Evolutionary conservation across 1,284 basidiomycete genomes (phyloP).

Genomic region (Heterobasidion occidentale): DNA sequence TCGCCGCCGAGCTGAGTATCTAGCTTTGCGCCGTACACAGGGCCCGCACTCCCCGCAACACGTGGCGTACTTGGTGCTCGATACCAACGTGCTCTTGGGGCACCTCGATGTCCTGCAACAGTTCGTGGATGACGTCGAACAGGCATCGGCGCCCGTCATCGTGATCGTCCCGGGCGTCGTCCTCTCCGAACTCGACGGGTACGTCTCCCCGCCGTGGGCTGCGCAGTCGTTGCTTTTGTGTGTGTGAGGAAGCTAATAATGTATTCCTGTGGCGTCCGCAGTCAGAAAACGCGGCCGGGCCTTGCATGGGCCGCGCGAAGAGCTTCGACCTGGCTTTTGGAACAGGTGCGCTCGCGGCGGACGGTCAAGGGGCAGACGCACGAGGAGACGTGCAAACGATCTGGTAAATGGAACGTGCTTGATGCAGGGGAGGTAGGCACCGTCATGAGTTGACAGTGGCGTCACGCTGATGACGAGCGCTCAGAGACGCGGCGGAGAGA

Average conservation of each 20-base stretch:
- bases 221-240: neutral
- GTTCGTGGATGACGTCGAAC: constrained; percentile 56
- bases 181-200: constrained; percentile 68
- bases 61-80: constrained; percentile 46
- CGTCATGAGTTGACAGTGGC: neutral
- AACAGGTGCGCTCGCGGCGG: constrained; percentile 44
- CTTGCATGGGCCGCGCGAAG: constrained; percentile 61
- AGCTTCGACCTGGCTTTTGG: constrained; percentile 64
- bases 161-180: constrained; percentile 66
- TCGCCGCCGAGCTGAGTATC: neutral
- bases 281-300: constrained; percentile 54
- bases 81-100: constrained; percentile 68
- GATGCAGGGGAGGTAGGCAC: constrained; percentile 34
- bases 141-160: constrained; percentile 36
- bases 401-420: constrained; percentile 48
- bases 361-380: constrained; percentile 58
- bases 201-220: constrained; percentile 16
- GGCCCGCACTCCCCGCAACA: constrained; percentile 6
- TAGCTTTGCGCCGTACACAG: neutral
- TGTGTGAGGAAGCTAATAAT: neutral
- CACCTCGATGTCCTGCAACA: constrained; percentile 52
- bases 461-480: neutral
- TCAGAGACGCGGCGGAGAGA: constrained; percentile 11
- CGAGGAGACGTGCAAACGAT: constrained; percentile 53
- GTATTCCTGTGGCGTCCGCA: constrained; percentile 16